These are phyloP conservation scores for Prunus campanulata DNA, from an alignment of 306 rosid species.

Conservation along the genomic window DNA sequence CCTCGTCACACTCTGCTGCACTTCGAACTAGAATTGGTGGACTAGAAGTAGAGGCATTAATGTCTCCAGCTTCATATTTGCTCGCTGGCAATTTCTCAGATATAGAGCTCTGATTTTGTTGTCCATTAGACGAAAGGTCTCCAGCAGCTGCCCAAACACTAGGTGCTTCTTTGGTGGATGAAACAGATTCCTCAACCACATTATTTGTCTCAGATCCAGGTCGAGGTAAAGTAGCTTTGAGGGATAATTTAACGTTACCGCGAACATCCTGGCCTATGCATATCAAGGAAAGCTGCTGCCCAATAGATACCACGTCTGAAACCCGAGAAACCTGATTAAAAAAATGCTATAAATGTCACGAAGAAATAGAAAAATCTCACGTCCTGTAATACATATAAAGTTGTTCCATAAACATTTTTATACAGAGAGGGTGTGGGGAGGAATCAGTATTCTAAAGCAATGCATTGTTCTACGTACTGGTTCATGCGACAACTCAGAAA, in stretches of 20 bases:
- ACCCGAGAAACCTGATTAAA: conserved; percentile 64
- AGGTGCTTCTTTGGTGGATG: conserved; percentile 43
- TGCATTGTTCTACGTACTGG: conserved; percentile 46
- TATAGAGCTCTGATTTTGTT: conserved; percentile 37
- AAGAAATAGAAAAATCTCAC: neutral
- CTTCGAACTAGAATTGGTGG: conserved; percentile 76
- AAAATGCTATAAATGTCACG: neutral
- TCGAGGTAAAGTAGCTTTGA: conserved; percentile 55
- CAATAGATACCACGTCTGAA: conserved; percentile 74
- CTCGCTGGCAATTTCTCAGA: conserved; percentile 33
- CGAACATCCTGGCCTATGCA: conserved; percentile 95
- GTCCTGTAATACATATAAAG: neutral
- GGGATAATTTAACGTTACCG: conserved; percentile 90
- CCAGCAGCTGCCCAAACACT: conserved; percentile 45
- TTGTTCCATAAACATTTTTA: neutral
- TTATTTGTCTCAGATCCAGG: conserved; percentile 26
- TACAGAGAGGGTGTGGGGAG: neutral
- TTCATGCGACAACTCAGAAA: conserved; percentile 85
- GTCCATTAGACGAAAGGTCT: conserved; percentile 20
- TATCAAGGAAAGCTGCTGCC: conserved; percentile 75
- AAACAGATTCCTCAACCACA: conserved; percentile 34
- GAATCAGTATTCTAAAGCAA: neutral
- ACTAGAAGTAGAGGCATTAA: conserved; percentile 33
- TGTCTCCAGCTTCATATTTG: conserved; percentile 31
- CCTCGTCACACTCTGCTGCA: conserved; percentile 82